Conservation (phyloP, 306 rosid genomes). For the peach (Prunus persica) region Prunus_persica_NCBIv2 NC_034016.1:15768501-15769000, state of each 20-base stretch:
- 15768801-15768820: constrained; percentile 31
- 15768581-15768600: too few species aligned
- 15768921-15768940: constrained; percentile 25
- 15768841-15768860: constrained; percentile 24
- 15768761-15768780: background rate
- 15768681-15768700: background rate
- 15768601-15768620: too few species aligned
- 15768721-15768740: constrained; percentile 50
- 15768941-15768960: constrained; percentile 51
- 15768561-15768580: too few species aligned
- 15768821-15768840: constrained; percentile 48
- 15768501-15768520: too few species aligned
- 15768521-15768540: too few species aligned
- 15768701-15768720: background rate
- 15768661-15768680: background rate
- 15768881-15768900: constrained; percentile 24
- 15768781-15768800: constrained; percentile 1
- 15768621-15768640: too few species aligned
- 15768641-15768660: too few species aligned
- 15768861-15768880: background rate
- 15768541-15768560: too few species aligned
- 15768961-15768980: constrained; percentile 26
- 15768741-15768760: background rate
- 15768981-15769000: constrained; percentile 12
- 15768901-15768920: constrained; percentile 15